Base-by-base conservation (phyloP, 2,329 filamentous ascomycete genomes). In the Fusarium sp. region DNA sequence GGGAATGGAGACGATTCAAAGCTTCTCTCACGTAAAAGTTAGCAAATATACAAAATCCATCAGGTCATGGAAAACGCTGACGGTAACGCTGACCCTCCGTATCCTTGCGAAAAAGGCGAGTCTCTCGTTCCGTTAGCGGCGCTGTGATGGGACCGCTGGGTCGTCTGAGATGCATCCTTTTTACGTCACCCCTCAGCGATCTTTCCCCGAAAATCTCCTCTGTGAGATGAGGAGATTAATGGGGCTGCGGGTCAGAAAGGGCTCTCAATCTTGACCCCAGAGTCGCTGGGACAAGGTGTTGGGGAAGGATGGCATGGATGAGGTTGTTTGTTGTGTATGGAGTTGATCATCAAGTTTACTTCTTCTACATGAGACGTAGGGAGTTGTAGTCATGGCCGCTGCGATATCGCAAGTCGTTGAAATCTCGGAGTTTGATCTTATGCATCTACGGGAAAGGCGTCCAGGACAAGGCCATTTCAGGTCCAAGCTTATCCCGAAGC, bases 21-120 rank as follows among this genome's bases (percentile, higher is more conserved):
- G 64, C 69, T 69, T 63, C 68, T 74, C 47, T 74, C 61, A 74
- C 69, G 72, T 74, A 74, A 74, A 69, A 74, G 68, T 74, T 74
- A 74, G 72, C 72, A 74, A 74, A 74, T 74, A 35, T 43, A 25
- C 35, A 37, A 50, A 45, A 62, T 27, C 52, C 62, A 74, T 74
- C 68, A 74, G 71, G 68, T 74, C 72, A 74, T 74, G 57, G 22
- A 71, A 74, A 38, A 11, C 32, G 25, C 20, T 54, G 25, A 27
- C 45, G 47, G n/a, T 40, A 63, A 45, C 30, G 54, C 38, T 20
- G 66, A 25, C 47, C 61, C 60, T 54, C 60, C 35, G n/a, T 25
- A 27, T 12, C 37, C 20, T 25, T 32, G 15, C 14, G 32, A 22
- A 4, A 6, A 33, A 30, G 22, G 20, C 15, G 40, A 62, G 47